phyloP scores from a whole-genome alignment of 768 basidiomycete genomes.

The Hydnomerulius pinastri region DNA sequence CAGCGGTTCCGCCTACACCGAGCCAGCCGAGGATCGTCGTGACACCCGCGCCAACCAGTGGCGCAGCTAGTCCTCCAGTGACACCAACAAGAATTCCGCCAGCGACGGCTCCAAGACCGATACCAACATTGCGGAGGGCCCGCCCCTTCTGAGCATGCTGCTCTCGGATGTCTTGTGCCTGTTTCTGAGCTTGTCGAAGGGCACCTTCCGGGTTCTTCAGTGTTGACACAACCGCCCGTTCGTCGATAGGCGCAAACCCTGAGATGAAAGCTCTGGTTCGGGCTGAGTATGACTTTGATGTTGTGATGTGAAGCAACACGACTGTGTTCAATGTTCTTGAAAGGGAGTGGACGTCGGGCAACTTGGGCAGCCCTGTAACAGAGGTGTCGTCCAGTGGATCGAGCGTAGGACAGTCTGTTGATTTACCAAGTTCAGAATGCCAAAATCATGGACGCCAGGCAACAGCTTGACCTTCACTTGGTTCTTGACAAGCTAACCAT shows the following conservation, averaged over 20 bases:
- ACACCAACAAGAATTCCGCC: constrained; percentile 58
- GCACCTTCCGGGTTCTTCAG: constrained; percentile 52
- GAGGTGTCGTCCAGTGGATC: constrained; percentile 49
- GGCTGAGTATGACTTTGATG: constrained; percentile 50
- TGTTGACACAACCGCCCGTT: constrained; percentile 44
- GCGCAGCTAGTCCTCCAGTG: constrained; percentile 62
- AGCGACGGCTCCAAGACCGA: constrained; percentile 53
- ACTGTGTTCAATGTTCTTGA: constrained; percentile 49
- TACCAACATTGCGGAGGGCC: constrained; percentile 46
- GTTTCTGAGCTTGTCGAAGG: constrained; percentile 44
- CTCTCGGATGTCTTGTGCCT: constrained; percentile 40
- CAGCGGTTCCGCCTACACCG: constrained; percentile 54
- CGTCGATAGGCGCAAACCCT: constrained; percentile 42
- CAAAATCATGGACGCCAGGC: constrained; percentile 4
- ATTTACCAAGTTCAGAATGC: background rate
- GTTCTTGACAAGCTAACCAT: constrained; percentile 47
- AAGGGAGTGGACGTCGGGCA: constrained; percentile 41
- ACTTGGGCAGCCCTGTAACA: constrained; percentile 37
- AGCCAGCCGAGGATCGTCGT: constrained; percentile 49
- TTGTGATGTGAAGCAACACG: constrained; percentile 51
- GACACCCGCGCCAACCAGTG: constrained; percentile 56
- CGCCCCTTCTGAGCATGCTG: constrained; percentile 44
- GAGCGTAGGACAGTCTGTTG: constrained; percentile 45
- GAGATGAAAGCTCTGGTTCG: constrained; percentile 49
- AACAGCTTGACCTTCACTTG: constrained; percentile 35